Evolutionary conservation across 83 land plant genomes (phyloP), one percentile per base, ranked within the genome.

Genomic region (Picea engelmannii): DNA sequence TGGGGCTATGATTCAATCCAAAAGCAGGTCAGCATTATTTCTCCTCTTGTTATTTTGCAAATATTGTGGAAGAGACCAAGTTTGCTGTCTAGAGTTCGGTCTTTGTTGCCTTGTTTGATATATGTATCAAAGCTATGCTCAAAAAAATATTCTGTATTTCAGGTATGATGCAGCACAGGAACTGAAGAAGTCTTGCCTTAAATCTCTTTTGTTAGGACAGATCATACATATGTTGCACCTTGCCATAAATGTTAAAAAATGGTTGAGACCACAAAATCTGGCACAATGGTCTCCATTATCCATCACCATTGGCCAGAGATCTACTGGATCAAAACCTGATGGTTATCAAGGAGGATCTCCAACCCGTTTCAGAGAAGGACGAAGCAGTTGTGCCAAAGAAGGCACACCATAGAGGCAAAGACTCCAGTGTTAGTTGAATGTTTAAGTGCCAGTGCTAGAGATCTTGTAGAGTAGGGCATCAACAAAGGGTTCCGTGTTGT

Each of bases 161-260:
- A 87, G 89, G 87, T 87, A 87, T 71, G 62, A 87, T 66, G 89
- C 89, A n/a, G 89, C 89, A 27, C 47, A 64, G 9, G 79, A 84
- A 20, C 68, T 87, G 52, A 84, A 71, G 79, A 78, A 63, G 13
- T 69, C 78, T 9, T 81, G 89, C 23, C 58, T 87, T 5, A 81
- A 81, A 63, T 25, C 79, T 68, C 83, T 73, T 73, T 18, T 27
- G 58, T 58, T 87, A 27, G 89, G 89, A 59, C 81, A 84, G 12
- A 55, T 87, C 15, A 62, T 87, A 21, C 86, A 81, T 67, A 84
- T 87, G 49, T 71, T 87, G 64, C 27, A 84, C 63, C 62, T 71
- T 20, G 40, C 78, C 62, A 81, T 84, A 27, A 63, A 31, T n/a
- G 62, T 71, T 58, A 87, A 78, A 62, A 81, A 71, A 23, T 87